Evolutionary conservation across 2,329 filamentous ascomycete genomes (phyloP), one percentile per base, ranked within the genome.

Genomic region (Fusarium sp.): DNA sequence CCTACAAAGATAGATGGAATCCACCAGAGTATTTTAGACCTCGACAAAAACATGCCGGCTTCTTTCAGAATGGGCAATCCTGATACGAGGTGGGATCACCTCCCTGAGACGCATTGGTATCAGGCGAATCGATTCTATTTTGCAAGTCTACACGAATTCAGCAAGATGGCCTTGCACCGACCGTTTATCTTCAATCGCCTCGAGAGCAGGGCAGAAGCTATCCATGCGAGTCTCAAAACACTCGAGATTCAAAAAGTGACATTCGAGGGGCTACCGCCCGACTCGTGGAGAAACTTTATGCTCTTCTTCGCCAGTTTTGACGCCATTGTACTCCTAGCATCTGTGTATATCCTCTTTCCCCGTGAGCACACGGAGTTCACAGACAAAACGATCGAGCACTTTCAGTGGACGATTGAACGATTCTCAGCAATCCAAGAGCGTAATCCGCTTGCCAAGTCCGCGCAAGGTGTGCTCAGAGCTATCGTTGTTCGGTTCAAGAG

Each of bases 301-400:
- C 79, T 90, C 5, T 89, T 89, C 73, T 89, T 88, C 52, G 86
- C 86, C 52, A 89, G 86, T 8, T 90, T 90, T 61, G 88, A 90
- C 69, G 87, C 88, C 15, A 84, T 89, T 20, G 86, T 90, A 17
- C 80, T 90, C 56, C 81, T 89, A 53, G 84, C 87, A 0, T 84
- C 86, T 19, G 84, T 89, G 32, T 89, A 86, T 72, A 89, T 90
- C 33, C 74, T 90, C 10, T 88, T 88, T 63, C 87, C 87, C 2
- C 79, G 78, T 22, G 86, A 89, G 68, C 83, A 88, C 56, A 72
- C 77, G 4, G 83, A 85, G 26, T 75, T 84, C 26, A 72, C 85
- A 1, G 77, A 80, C 6, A 78, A 78, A 24, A 82, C 84, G 1
- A 74, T 85, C 10, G 84, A 86, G 70, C 86, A 89, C 68, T 88